Percentiles rank a stretch among this genome's conserved stretches.
Evolutionary conservation across 2,329 filamentous ascomycete species (phyloP).

Genomic region (Aureobasidium sp.): DNA sequence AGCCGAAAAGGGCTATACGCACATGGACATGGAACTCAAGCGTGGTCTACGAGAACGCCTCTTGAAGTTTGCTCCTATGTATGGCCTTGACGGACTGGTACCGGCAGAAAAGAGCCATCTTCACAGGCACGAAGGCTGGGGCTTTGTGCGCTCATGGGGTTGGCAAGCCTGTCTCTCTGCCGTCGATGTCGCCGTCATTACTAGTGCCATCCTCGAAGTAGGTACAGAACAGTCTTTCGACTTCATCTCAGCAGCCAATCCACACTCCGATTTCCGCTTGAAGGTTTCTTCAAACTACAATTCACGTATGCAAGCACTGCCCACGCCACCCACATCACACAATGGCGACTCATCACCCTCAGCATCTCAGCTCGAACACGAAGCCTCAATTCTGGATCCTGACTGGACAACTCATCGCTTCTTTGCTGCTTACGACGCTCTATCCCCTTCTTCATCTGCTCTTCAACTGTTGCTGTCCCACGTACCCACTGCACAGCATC

Average conservation of each 20-base stretch:
- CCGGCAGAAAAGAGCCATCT: slow-evolving; percentile 59
- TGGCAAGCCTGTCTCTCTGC: slow-evolving; percentile 93
- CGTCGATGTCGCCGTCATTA: slow-evolving; percentile 85
- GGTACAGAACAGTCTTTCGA: slow-evolving; percentile 36
- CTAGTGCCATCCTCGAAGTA: slow-evolving; percentile 88
- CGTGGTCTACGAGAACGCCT: slow-evolving; percentile 75
- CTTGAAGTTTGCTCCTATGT: slow-evolving; percentile 83
- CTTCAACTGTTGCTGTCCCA: slow-evolving; percentile 68
- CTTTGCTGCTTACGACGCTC: slow-evolving; percentile 51
- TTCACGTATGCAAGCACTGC: slow-evolving; percentile 21
- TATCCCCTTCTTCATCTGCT: slow-evolving; percentile 40
- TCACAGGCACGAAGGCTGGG: slow-evolving; percentile 83
- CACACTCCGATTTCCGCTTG: slow-evolving; percentile 12
- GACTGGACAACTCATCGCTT: slow-evolving; percentile 44
- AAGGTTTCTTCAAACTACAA: slow-evolving; percentile 17
- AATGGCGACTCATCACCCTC: slow-evolving; percentile 22
- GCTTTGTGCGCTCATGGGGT: slow-evolving; percentile 94
- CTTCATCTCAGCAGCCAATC: slow-evolving; percentile 9
- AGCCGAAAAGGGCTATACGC: slow-evolving; percentile 90
- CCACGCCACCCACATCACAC: slow-evolving; percentile 23
- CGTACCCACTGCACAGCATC: slow-evolving; percentile 74
- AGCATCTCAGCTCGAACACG: slow-evolving; percentile 15
- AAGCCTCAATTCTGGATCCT: slow-evolving; percentile 26
- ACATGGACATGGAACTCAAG: slow-evolving; percentile 98
- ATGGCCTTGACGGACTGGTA: slow-evolving; percentile 89